phyloP scores from a whole-genome alignment of 1,284 basidiomycete species.

The Bjerkandera adusta region DNA sequence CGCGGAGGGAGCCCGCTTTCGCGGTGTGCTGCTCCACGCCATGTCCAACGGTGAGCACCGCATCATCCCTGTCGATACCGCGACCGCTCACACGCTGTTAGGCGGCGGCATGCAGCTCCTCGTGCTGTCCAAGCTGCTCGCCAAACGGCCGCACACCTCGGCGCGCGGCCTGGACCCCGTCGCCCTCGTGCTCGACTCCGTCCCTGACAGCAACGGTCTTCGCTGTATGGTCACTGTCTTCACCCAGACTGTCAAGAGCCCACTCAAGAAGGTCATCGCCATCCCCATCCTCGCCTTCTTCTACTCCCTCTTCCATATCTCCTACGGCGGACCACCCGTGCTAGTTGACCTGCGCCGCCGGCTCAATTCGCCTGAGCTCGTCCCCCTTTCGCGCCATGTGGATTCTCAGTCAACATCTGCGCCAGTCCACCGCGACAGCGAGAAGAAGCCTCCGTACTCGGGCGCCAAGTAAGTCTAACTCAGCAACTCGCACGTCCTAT shows the following conservation, averaged over 20 bases:
- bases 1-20: conserved; percentile 5
- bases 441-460: background rate
- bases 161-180: conserved; percentile 7
- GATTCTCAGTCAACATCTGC: background rate
- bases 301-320: conserved; percentile 13
- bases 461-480: too few relatives aligned
- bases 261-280: conserved; percentile 3
- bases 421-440: background rate
- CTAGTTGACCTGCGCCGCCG: conserved; percentile 8
- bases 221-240: conserved; percentile 13
- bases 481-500: too few relatives aligned
- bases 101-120: conserved; percentile 15
- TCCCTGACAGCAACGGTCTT: conserved; percentile 11
- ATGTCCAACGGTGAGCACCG: conserved; percentile 15
- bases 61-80: background rate
- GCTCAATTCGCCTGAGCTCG: conserved; percentile 11
- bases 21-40: conserved; percentile 14
- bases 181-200: conserved; percentile 14
- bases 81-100: background rate
- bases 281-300: conserved; percentile 10
- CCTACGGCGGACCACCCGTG: conserved; percentile 9
- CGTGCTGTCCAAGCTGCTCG: conserved; percentile 12
- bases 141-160: conserved; percentile 1
- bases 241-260: conserved; percentile 3
- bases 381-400: conserved; percentile 1